phyloP scores from a whole-genome alignment of 192 early-diverging fungal species.

The Dimargaris verticillata region DNA sequence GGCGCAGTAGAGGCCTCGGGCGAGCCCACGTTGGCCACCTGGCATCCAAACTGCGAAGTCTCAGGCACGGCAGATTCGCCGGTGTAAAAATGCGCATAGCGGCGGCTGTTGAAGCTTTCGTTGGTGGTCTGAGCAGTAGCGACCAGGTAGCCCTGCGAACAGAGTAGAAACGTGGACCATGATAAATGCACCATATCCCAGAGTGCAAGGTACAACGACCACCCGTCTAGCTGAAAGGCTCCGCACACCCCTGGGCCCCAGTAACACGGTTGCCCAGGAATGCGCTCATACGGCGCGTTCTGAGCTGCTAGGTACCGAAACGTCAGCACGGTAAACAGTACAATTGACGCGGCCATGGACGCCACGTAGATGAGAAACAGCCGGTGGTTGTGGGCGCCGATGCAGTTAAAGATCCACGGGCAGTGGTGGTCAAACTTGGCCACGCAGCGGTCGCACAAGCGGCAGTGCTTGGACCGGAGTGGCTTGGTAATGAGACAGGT shows the following conservation, averaged over 20 bases:
- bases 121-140: conserved; percentile 70
- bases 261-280: conserved; percentile 35
- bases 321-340: conserved; percentile 39
- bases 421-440: conserved; percentile 92
- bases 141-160: conserved; percentile 64
- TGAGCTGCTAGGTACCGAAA: conserved; percentile 33
- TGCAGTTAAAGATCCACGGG: conserved; percentile 93
- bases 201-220: conserved; percentile 42
- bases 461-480: conserved; percentile 87
- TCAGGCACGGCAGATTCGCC: conserved; percentile 19
- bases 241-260: conserved; percentile 45
- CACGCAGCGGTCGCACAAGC: conserved; percentile 82
- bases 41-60: conserved; percentile 17
- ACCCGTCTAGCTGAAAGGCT: conserved; percentile 57
- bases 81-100: conserved; percentile 35
- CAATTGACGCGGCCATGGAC: conserved; percentile 41
- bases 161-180: conserved; percentile 69
- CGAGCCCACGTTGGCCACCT: conserved; percentile 33
- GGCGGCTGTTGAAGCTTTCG: conserved; percentile 69
- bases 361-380: conserved; percentile 68
- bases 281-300: conserved; percentile 34
- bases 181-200: conserved; percentile 64
- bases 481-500: conserved; percentile 73
- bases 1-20: conserved; percentile 17
- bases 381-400: conserved; percentile 77